Conservation (phyloP, 2,329 filamentous ascomycete species). For the Aureobasidium subglaciale region DNA sequence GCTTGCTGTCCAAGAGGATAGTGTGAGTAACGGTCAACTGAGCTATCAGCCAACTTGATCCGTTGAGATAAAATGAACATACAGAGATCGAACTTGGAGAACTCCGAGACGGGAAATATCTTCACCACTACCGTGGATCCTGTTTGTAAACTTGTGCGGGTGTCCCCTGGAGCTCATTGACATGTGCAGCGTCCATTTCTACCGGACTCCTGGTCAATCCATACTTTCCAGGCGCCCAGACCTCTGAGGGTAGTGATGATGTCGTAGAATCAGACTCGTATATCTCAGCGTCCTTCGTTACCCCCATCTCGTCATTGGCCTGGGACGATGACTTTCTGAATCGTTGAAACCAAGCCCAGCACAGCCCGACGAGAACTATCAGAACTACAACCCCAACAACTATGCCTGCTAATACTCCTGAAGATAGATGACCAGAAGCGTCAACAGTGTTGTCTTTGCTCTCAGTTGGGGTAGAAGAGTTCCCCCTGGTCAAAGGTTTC, state of each 20-base stretch:
- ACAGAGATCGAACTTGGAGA: no score
- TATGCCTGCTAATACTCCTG: conserved; percentile 32
- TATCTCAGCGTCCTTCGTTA: not conserved
- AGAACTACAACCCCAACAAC: conserved; percentile 28
- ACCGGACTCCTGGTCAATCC: not conserved
- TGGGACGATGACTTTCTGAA: not conserved
- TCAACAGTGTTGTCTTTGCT: not conserved
- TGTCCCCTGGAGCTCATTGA: not conserved
- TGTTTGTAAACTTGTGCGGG: no score
- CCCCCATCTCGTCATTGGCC: not conserved
- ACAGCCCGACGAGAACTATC: not conserved
- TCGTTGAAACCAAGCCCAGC: not conserved
- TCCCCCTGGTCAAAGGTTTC: not conserved
- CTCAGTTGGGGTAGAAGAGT: not conserved
- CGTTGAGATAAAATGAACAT: no score
- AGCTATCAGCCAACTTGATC: no score
- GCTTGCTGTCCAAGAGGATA: no score
- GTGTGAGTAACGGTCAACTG: no score
- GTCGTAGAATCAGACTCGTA: not conserved
- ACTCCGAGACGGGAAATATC: no score
- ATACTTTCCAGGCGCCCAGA: not conserved
- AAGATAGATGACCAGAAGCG: conserved; percentile 16
- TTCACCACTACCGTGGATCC: no score
- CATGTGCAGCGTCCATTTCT: not conserved
- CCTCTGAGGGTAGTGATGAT: not conserved